Conservation (phyloP, 306 rosid species). For the Cicer bijugum region DNA sequence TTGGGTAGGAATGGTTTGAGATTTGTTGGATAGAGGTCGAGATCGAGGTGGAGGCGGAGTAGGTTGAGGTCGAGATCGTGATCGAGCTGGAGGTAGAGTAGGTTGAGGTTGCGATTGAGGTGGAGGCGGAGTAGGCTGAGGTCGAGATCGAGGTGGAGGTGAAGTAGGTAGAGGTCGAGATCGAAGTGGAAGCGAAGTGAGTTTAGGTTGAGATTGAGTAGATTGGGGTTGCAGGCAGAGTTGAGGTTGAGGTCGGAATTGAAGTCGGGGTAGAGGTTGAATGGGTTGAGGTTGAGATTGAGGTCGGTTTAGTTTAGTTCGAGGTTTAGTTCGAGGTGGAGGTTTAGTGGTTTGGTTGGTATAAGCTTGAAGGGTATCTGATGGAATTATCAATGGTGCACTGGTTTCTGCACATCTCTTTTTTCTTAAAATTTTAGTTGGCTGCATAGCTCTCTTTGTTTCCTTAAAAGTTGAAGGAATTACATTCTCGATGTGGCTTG, state of each 20-base stretch:
- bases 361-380: neutral
- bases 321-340: slow-evolving; percentile 14
- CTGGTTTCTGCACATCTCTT: neutral
- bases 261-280: neutral
- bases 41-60: neutral
- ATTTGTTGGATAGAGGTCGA: neutral
- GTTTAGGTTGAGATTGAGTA: neutral
- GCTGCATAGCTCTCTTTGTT: neutral
- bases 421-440: neutral
- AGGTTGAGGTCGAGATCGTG: slow-evolving; percentile 1
- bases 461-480: neutral
- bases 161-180: neutral
- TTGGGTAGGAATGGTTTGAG: neutral
- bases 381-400: neutral
- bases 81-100: neutral
- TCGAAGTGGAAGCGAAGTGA: neutral
- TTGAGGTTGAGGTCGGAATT: neutral
- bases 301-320: neutral
- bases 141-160: neutral
- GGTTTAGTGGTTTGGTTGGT: neutral
- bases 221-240: neutral
- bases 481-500: neutral
- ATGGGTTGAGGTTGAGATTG: neutral
- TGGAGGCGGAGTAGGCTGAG: neutral
- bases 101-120: neutral